Conservation (phyloP, 805 yeast species). For the Brettanomyces nanus region DNA sequence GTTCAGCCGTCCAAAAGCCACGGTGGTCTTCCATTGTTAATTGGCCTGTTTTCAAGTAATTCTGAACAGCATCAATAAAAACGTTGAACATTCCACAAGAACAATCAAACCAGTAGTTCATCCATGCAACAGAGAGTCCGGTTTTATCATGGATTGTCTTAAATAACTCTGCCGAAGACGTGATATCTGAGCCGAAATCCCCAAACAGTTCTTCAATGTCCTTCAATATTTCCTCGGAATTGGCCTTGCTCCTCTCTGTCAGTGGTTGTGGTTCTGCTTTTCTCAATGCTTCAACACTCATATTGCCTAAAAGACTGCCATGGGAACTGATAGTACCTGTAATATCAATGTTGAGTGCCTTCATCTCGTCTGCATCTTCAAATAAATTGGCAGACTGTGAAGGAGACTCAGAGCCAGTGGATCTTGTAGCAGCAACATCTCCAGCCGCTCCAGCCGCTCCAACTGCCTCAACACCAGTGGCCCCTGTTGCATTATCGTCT, state of each 20-base stretch:
- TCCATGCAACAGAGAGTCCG: slow-evolving; percentile 25
- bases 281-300: slow-evolving; percentile 16
- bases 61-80: slow-evolving; percentile 22
- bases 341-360: slow-evolving; percentile 3
- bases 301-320: slow-evolving; percentile 1
- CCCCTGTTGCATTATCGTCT: neutral
- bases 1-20: slow-evolving; percentile 27
- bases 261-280: slow-evolving; percentile 25
- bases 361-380: slow-evolving; percentile 17
- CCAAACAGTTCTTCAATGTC: slow-evolving; percentile 20
- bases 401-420: neutral
- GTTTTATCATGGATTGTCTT: slow-evolving; percentile 22
- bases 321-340: slow-evolving; percentile 3
- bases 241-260: slow-evolving; percentile 16
- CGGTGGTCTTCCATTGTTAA: slow-evolving; percentile 18
- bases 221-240: slow-evolving; percentile 15
- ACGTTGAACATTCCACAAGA: slow-evolving; percentile 26
- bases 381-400: slow-evolving; percentile 21
- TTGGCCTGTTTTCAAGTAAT: slow-evolving; percentile 23
- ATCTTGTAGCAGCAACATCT: neutral
- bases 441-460: neutral
- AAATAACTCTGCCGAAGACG: slow-evolving; percentile 22
- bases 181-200: slow-evolving; percentile 18
- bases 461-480: neutral
- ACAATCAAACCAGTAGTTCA: slow-evolving; percentile 27